Percentiles rank a stretch among this genome's conserved stretches.
Conservation (phyloP, 345 rosid species). For the Litchi chinensis region DNA sequence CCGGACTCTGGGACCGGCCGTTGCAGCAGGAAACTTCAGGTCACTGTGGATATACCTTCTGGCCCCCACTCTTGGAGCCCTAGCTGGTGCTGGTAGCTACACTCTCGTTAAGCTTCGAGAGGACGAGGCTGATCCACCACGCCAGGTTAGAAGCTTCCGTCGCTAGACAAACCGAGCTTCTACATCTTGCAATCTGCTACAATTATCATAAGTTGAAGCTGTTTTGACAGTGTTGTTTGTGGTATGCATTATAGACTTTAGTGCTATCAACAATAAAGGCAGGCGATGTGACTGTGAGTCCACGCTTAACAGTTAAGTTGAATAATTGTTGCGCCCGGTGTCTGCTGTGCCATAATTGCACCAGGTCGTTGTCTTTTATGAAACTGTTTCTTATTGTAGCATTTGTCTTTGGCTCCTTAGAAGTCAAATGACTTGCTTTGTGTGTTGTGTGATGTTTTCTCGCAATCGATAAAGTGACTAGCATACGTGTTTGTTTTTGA, state of each 20-base stretch:
- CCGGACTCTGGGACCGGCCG: constrained; percentile 89
- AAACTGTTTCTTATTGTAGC: background rate
- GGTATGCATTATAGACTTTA: background rate
- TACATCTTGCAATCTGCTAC: background rate
- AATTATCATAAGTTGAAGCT: background rate
- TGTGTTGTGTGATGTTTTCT: background rate
- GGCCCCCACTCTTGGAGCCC: constrained; percentile 89
- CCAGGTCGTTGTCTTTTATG: background rate
- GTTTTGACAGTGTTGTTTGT: background rate
- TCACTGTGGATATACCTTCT: constrained; percentile 77
- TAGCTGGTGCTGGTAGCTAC: constrained; percentile 78
- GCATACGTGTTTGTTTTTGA: background rate
- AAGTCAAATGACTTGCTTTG: background rate
- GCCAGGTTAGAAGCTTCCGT: constrained; percentile 82
- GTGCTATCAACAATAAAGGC: constrained; percentile 13
- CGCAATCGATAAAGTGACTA: background rate
- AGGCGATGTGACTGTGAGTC: constrained; percentile 30
- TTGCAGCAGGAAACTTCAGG: constrained; percentile 86
- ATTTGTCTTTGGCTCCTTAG: background rate
- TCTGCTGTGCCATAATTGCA: background rate
- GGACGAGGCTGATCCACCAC: constrained; percentile 60
- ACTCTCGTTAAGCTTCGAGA: constrained; percentile 77
- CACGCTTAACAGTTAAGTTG: constrained; percentile 24
- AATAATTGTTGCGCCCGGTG: constrained; percentile 25
- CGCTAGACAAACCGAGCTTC: constrained; percentile 34